phyloP scores from a whole-genome alignment of 176 grass and related monocot genomes.

The Oryza glaberrima region DNA sequence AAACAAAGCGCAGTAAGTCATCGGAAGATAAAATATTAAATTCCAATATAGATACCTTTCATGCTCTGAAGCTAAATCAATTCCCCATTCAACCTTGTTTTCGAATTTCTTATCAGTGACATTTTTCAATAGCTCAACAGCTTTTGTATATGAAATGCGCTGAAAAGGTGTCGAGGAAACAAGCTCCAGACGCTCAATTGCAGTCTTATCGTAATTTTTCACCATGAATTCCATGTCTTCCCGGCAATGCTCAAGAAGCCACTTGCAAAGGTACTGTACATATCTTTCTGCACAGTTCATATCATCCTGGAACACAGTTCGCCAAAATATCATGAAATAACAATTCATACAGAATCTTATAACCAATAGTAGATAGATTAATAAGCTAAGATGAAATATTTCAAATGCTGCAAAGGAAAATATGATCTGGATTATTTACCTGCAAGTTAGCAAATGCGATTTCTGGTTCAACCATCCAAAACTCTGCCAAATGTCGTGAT shows the following conservation, averaged over 20 bases:
- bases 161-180: conserved; percentile 78
- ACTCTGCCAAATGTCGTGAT: conserved; percentile 86
- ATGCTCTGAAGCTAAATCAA: conserved; percentile 96
- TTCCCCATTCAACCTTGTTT: conserved; percentile 95
- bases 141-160: conserved; percentile 80
- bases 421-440: conserved; percentile 36
- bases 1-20: neutral
- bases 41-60: conserved; percentile 61
- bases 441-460: conserved; percentile 94
- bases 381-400: conserved; percentile 3
- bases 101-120: conserved; percentile 82
- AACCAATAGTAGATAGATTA: neutral
- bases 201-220: conserved; percentile 77
- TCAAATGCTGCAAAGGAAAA: neutral
- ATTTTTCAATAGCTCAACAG: conserved; percentile 75
- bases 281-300: conserved; percentile 91
- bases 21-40: conserved; percentile 15
- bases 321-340: neutral
- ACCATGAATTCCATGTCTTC: conserved; percentile 99
- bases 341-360: neutral
- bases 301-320: conserved; percentile 65
- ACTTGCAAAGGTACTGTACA: conserved; percentile 91
- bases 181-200: conserved; percentile 82
- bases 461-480: conserved; percentile 99
- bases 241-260: conserved; percentile 75